phyloP scores from a whole-genome alignment of 2,329 filamentous ascomycete species.

The Paecilomyces sp. region DNA sequence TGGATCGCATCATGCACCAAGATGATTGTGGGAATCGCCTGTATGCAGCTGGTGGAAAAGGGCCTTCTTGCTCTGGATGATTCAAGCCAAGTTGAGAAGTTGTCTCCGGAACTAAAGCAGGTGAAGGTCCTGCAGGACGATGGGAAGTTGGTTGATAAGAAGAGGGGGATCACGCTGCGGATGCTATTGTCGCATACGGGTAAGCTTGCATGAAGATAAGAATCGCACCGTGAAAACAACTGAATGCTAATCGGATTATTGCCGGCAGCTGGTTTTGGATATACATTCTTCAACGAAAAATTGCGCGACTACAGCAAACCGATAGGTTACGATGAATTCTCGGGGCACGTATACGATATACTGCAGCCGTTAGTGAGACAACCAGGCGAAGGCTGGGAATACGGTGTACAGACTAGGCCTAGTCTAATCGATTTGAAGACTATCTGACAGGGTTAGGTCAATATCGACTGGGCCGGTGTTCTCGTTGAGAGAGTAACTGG shows the following conservation, averaged over 20 bases:
- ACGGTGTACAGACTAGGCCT: conserved; percentile 40
- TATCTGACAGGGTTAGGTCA: conserved; percentile 27
- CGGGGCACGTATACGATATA: conserved; percentile 47
- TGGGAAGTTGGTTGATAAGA: conserved; percentile 34
- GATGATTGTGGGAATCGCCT: conserved; percentile 36
- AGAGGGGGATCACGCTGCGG: conserved; percentile 47
- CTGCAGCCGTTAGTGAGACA: conserved; percentile 53
- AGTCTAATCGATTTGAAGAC: background rate
- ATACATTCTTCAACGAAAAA: conserved; percentile 48
- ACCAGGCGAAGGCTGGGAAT: conserved; percentile 56
- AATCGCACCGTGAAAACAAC: background rate
- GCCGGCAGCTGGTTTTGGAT: conserved; percentile 49
- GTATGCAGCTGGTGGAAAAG: conserved; percentile 43
- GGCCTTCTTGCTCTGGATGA: conserved; percentile 37
- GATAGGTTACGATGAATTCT: conserved; percentile 52
- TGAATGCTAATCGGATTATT: conserved; percentile 9
- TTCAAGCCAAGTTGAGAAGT: conserved; percentile 25
- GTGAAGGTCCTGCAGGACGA: conserved; percentile 33
- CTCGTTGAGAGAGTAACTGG: conserved; percentile 41
- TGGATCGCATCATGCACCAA: conserved; percentile 51
- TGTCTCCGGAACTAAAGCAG: conserved; percentile 37
- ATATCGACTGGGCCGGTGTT: conserved; percentile 50
- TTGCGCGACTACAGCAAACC: conserved; percentile 44
- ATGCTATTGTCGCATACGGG: conserved; percentile 49
- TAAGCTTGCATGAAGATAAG: conserved; percentile 6